phyloP scores from a whole-genome alignment of 345 rosid genomes.

The Eutrema yunnanense region DNA sequence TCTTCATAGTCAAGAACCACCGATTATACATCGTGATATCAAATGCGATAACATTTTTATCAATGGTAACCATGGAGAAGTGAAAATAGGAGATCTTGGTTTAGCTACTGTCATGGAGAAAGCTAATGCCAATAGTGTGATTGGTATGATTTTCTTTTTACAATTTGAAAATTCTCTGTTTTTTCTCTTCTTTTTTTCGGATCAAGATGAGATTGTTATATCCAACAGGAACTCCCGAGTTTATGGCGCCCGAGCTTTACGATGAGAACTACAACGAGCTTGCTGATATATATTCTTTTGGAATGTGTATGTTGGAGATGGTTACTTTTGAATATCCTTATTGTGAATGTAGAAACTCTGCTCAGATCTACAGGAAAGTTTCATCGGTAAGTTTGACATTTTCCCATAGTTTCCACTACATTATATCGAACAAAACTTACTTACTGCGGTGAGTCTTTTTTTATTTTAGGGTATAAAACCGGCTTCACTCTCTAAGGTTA shows the following conservation, averaged over 20 bases:
- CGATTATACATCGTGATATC: slow-evolving; percentile 86
- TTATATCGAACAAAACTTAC: too few species aligned
- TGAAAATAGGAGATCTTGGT: slow-evolving; percentile 97
- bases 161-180: too few species aligned
- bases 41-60: slow-evolving; percentile 97
- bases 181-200: too few species aligned
- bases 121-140: slow-evolving; percentile 85
- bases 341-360: slow-evolving; percentile 72
- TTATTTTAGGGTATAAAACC: slow-evolving; percentile 69
- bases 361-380: slow-evolving; percentile 88
- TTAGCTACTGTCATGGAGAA: slow-evolving; percentile 90
- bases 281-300: slow-evolving; percentile 79
- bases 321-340: slow-evolving; percentile 82
- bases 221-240: slow-evolving; percentile 70
- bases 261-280: slow-evolving; percentile 76
- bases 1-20: slow-evolving; percentile 78
- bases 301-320: slow-evolving; percentile 90
- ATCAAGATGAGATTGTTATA: neutral
- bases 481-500: slow-evolving; percentile 66
- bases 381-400: slow-evolving; percentile 50
- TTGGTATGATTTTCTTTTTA: slow-evolving; percentile 45
- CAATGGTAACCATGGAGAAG: slow-evolving; percentile 94
- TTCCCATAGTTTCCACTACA: neutral
- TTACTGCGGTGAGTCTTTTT: neutral
- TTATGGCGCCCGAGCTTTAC: slow-evolving; percentile 91